Evolutionary conservation across 306 rosid genomes (phyloP).

Genomic region (Cucurbita maxima): DNA sequence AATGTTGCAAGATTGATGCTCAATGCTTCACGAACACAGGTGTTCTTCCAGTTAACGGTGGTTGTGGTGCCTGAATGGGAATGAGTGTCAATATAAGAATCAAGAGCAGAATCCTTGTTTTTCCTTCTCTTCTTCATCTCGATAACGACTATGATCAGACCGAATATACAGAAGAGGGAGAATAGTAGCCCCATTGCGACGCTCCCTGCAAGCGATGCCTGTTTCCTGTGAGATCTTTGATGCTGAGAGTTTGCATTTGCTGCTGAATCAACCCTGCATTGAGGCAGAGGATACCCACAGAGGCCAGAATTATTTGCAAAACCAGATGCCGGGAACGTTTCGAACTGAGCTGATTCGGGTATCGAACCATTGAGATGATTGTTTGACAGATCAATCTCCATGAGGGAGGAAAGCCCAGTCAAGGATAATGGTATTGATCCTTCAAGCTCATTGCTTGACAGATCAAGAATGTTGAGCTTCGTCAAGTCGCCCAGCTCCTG

Average conservation of each 20-base stretch:
- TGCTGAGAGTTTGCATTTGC: slow-evolving; percentile 13
- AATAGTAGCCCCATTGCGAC: slow-evolving; percentile 86
- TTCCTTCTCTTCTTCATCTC: slow-evolving; percentile 71
- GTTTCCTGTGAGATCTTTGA: slow-evolving; percentile 43
- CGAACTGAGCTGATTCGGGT: slow-evolving; percentile 64
- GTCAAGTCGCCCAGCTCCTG: slow-evolving; percentile 50
- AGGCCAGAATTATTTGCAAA: slow-evolving; percentile 72
- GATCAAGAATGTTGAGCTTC: slow-evolving; percentile 72
- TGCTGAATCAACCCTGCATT: slow-evolving; percentile 21
- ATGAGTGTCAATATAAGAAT: slow-evolving; percentile 38
- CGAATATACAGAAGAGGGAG: slow-evolving; percentile 67
- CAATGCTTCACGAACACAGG: slow-evolving; percentile 63
- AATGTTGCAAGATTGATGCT: slow-evolving; percentile 87
- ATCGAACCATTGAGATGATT: slow-evolving; percentile 44
- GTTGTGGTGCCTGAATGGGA: slow-evolving; percentile 46
- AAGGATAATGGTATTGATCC: slow-evolving; percentile 57
- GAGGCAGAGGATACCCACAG: slow-evolving; percentile 69
- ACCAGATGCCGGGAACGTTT: slow-evolving; percentile 40
- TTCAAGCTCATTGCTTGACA: slow-evolving; percentile 50
- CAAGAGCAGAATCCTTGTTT: slow-evolving; percentile 56
- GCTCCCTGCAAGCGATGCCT: slow-evolving; percentile 67
- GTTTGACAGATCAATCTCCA: slow-evolving; percentile 67
- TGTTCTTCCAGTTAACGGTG: slow-evolving; percentile 50
- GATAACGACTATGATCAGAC: slow-evolving; percentile 49
- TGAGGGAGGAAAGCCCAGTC: slow-evolving; percentile 43